Percentiles rank a stretch among this genome's conserved stretches.
These are phyloP conservation scores for sunflower (Helianthus annuus) DNA, from an alignment of 129 eudicot genomes.

Conservation along the genomic window DNA sequence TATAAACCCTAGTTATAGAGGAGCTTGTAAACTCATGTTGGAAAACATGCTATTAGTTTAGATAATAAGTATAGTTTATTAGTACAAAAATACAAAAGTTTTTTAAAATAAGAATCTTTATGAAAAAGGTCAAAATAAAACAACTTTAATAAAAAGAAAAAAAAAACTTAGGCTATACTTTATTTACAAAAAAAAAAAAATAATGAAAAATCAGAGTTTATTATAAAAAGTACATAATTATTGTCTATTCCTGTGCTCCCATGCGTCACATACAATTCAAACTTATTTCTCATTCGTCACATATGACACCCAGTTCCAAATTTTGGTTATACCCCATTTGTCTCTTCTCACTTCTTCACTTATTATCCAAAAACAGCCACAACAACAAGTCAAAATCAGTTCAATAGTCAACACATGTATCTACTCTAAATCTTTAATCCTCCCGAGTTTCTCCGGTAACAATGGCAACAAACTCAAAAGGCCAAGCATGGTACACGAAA, in stretches of 20 bases:
- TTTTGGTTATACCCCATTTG: slow-evolving; percentile 18
- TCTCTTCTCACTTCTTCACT: slow-evolving; percentile 24
- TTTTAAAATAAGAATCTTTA: background rate
- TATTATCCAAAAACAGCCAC: slow-evolving; percentile 34
- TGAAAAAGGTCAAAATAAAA: background rate
- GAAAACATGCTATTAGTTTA: too few species aligned
- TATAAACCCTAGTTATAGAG: too few species aligned
- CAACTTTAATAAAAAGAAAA: background rate
- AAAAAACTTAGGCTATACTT: too few species aligned
- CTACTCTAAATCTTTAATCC: slow-evolving; percentile 5
- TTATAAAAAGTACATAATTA: background rate
- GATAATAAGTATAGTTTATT: too few species aligned
- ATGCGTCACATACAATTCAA: slow-evolving; percentile 1
- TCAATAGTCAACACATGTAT: slow-evolving; percentile 27
- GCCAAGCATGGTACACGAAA: slow-evolving; percentile 77
- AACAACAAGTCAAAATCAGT: slow-evolving; percentile 22
- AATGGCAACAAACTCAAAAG: slow-evolving; percentile 76
- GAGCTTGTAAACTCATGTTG: too few species aligned
- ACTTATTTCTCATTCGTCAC: slow-evolving; percentile 4
- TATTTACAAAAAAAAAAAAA: too few species aligned
- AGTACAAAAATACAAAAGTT: too few species aligned
- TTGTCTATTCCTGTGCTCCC: background rate
- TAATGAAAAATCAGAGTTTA: background rate
- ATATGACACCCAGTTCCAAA: background rate
- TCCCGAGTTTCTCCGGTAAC: slow-evolving; percentile 16